A percentile compares a stretch with the other conserved stretches of the same genome.
phyloP scores from a whole-genome alignment of 2,329 filamentous ascomycete species.

The Aspergillus terreus region DNA sequence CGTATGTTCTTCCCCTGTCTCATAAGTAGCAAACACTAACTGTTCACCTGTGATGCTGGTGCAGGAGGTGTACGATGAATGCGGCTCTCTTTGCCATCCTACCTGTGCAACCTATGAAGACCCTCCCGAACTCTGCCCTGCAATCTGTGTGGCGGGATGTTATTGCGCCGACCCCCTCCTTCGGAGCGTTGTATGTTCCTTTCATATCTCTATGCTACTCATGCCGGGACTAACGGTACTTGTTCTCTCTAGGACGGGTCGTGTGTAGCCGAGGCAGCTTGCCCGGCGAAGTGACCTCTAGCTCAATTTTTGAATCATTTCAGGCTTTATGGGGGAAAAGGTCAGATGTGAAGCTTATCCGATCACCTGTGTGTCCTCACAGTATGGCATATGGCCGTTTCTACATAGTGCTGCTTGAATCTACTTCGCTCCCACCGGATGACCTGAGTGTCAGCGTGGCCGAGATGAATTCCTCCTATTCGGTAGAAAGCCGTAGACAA shows the following conservation, averaged over 20 bases:
- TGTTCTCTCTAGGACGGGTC: neutral
- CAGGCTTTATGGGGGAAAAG: too few relatives aligned
- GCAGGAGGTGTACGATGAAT: slow-evolving; percentile 2
- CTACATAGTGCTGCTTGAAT: too few relatives aligned
- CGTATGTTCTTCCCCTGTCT: neutral
- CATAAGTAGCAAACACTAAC: neutral
- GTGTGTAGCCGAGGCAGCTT: neutral
- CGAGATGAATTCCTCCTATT: too few relatives aligned
- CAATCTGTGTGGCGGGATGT: slow-evolving; percentile 1
- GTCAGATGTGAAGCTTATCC: too few relatives aligned
- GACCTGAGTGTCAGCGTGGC: too few relatives aligned
- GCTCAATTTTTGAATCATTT: too few relatives aligned
- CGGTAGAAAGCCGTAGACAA: too few relatives aligned
- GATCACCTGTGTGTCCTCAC: too few relatives aligned
- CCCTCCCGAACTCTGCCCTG: neutral
- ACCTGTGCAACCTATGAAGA: neutral
- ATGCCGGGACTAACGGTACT: too few relatives aligned
- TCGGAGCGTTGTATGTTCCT: neutral
- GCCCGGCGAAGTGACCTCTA: neutral
- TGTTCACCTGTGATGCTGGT: neutral
- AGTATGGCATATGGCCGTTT: too few relatives aligned
- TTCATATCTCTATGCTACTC: neutral
- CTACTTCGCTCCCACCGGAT: too few relatives aligned
- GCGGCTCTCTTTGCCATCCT: neutral
- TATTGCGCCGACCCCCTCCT: neutral